Evolutionary conservation across 2,329 filamentous ascomycete genomes (phyloP).

Genomic region (Chaetomium sp.): DNA sequence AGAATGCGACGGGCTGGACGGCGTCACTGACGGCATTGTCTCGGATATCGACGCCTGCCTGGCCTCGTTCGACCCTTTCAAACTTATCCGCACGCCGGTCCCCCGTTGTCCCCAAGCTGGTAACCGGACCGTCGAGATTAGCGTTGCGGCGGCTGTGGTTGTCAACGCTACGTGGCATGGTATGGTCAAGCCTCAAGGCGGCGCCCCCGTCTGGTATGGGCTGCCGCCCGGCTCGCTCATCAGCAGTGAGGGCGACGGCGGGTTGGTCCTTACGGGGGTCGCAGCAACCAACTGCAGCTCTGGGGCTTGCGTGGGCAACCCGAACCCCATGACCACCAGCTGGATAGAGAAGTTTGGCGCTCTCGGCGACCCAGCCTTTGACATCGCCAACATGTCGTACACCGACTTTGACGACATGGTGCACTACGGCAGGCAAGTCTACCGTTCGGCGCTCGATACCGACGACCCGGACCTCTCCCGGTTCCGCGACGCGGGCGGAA

Average conservation of each 20-base stretch:
- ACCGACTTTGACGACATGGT: slow-evolving; percentile 16
- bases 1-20: slow-evolving; percentile 49
- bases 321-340: neutral
- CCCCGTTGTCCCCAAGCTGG: slow-evolving; percentile 30
- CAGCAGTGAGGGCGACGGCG: neutral
- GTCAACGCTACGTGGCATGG: slow-evolving; percentile 27
- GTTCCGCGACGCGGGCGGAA: slow-evolving; percentile 49
- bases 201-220: slow-evolving; percentile 27
- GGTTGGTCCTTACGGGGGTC: neutral
- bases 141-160: slow-evolving; percentile 19
- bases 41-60: slow-evolving; percentile 42
- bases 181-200: slow-evolving; percentile 14
- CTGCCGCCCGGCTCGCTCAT: slow-evolving; percentile 23
- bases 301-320: slow-evolving; percentile 9
- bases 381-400: slow-evolving; percentile 4
- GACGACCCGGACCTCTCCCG: slow-evolving; percentile 48
- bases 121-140: slow-evolving; percentile 7
- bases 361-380: slow-evolving; percentile 1
- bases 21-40: slow-evolving; percentile 48
- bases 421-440: slow-evolving; percentile 9
- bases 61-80: slow-evolving; percentile 38
- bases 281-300: slow-evolving; percentile 19
- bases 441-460: slow-evolving; percentile 26
- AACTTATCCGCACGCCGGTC: slow-evolving; percentile 27
- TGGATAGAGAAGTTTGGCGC: slow-evolving; percentile 19